Evolutionary conservation across 73 alveolate genomes (phyloP).

Genomic region (Paramecium tetraurelia): DNA sequence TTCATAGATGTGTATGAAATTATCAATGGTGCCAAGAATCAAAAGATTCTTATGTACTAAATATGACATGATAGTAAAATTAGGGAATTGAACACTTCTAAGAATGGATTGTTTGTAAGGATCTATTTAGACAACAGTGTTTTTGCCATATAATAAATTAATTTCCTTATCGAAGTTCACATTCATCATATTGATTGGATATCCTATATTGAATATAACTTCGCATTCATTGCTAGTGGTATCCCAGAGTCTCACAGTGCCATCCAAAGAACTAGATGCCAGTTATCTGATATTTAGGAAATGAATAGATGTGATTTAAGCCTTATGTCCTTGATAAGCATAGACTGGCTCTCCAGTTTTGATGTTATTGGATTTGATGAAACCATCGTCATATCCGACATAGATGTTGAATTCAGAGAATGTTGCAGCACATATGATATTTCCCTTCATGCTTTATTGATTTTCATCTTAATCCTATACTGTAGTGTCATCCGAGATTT

Average conservation of each 20-base stretch:
- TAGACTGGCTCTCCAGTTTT: constrained; percentile 64
- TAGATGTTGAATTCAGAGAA: constrained; percentile 64
- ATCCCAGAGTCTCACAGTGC: constrained; percentile 93
- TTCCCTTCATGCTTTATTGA: constrained; percentile 23
- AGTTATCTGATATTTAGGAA: constrained; percentile 70
- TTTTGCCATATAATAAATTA: not conserved
- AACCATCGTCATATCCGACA: constrained; percentile 86
- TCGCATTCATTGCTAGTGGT: constrained; percentile 49
- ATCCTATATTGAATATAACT: constrained; percentile 33
- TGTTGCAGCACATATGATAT: constrained; percentile 55
- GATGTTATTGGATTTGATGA: constrained; percentile 70
- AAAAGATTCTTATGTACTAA: not conserved
- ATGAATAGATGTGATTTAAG: constrained; percentile 57
- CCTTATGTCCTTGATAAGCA: constrained; percentile 76
- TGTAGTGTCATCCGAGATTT: constrained; percentile 23
- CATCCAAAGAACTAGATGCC: constrained; percentile 87
- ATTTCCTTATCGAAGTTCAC: not conserved
- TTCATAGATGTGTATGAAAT: constrained; percentile 1
- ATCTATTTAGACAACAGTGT: constrained; percentile 11
- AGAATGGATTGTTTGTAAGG: not conserved
- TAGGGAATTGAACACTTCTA: constrained; percentile 32
- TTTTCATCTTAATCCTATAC: constrained; percentile 41
- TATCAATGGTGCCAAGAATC: constrained; percentile 28
- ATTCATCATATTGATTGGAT: constrained; percentile 21
- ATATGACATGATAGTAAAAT: not conserved